Evolutionary conservation across 176 grass and related monocot genomes (phyloP).

Genomic region (Elaeis guineensis): DNA sequence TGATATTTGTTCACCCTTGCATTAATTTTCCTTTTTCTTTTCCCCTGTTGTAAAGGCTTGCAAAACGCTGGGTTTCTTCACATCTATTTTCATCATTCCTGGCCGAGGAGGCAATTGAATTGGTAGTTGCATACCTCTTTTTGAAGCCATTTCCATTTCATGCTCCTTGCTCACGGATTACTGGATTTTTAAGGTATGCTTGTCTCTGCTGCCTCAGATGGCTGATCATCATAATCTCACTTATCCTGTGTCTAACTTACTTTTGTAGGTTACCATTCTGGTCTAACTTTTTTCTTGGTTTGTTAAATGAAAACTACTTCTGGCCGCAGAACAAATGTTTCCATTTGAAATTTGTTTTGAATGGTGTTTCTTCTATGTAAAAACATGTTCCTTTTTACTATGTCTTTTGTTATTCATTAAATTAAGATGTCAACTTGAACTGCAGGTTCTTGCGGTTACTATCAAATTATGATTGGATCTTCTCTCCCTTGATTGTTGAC

Average conservation of each 20-base stretch:
- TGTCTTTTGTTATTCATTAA: not conserved
- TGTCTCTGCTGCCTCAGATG: not conserved
- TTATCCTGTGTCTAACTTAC: no score
- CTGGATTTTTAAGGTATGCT: slow-evolving; percentile 79
- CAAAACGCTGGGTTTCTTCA: slow-evolving; percentile 87
- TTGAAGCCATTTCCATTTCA: slow-evolving; percentile 82
- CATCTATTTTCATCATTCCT: slow-evolving; percentile 92
- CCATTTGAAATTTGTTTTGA: no score
- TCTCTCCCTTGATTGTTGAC: slow-evolving; percentile 81
- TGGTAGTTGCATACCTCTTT: slow-evolving; percentile 85
- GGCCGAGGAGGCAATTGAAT: slow-evolving; percentile 81
- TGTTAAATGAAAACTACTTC: no score
- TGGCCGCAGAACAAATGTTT: no score
- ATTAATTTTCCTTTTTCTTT: slow-evolving; percentile 18
- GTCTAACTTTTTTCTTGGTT: no score
- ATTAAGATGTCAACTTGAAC: not conserved
- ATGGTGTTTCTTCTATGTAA: no score
- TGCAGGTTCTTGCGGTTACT: slow-evolving; percentile 80
- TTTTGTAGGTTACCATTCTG: no score
- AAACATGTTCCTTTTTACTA: slow-evolving; percentile 1
- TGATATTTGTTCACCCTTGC: not conserved
- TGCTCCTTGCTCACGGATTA: slow-evolving; percentile 62
- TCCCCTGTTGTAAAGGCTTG: slow-evolving; percentile 50
- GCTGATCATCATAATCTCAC: no score
- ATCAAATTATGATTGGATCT: slow-evolving; percentile 85